These are phyloP conservation scores for Trichoderma sp. DNA, from an alignment of 2,329 filamentous ascomycete genomes.

Conservation along the genomic window DNA sequence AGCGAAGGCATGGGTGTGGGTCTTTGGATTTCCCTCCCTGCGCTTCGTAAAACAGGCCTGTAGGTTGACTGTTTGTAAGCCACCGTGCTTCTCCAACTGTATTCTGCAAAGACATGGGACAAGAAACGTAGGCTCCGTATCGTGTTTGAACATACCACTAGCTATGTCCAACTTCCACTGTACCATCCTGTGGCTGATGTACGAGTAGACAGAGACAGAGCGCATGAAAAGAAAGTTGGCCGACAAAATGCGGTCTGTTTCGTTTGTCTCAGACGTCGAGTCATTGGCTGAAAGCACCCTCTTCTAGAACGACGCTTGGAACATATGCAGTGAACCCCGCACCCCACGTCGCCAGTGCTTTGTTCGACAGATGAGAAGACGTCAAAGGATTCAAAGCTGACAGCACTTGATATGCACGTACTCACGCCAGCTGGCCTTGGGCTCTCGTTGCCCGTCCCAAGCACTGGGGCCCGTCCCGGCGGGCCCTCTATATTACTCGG, in stretches of 20 bases:
- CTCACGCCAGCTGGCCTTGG: neutral
- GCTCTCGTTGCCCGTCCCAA: neutral
- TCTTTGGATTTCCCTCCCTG: neutral
- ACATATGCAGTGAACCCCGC: slow-evolving; percentile 16
- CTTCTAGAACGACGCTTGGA: slow-evolving; percentile 20
- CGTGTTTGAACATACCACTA: neutral
- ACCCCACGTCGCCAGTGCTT: slow-evolving; percentile 15
- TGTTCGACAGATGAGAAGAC: neutral
- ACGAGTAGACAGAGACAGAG: neutral
- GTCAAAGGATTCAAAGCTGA: neutral
- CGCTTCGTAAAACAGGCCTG: neutral
- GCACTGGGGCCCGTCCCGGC: neutral
- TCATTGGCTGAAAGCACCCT: slow-evolving; percentile 7
- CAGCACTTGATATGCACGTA: neutral
- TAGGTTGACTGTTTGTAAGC: neutral
- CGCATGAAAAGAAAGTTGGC: neutral
- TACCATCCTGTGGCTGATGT: neutral
- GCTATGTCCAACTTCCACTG: neutral
- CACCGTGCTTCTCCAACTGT: neutral
- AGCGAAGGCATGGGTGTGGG: slow-evolving; percentile 10
- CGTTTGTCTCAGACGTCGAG: neutral
- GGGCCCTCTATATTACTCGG: neutral
- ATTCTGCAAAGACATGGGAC: neutral
- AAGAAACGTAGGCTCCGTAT: neutral
- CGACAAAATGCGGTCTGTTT: slow-evolving; percentile 8